Evolutionary conservation across 192 early-diverging fungal species (phyloP), one percentile per base, ranked within the genome.

Genomic region (Coemansia aciculifera): DNA sequence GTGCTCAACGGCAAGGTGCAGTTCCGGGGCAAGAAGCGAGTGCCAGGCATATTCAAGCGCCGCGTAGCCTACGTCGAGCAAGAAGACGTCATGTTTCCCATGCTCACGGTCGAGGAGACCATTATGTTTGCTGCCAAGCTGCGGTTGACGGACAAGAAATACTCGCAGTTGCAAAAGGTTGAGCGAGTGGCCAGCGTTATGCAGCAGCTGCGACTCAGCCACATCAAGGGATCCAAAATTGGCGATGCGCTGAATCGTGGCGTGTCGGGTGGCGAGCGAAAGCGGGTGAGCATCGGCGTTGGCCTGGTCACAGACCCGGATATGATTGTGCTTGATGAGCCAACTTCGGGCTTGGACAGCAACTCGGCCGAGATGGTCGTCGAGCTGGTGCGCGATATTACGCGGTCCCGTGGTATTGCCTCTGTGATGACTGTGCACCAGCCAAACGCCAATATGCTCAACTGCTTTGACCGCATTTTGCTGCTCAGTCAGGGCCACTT

Each of bases 341-440:
- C 92, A 15, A 93, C 92, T 0, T 88, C 86, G 32, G 93, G 93
- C 6, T 80, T 98, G 39, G 96, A 98, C 74, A 85, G 94, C 36
- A 96, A 91, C 81, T 95, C 95, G 67, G 96, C 96, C 1, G 92
- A 91, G 68, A 98, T 94, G 83, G 96, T 98, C 0, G 88, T 98
- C n/a, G 94, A 96, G 78, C 90, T 87, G 31, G 85, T 96, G 32
- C 90, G 91, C 9, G 87, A 87, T 5, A 74, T 98, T 62, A 94
- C 93, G 1, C 71, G 87, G 29, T 85, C 83, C n/a, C 89, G 91
- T 62, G 85, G 91, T 27, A 88, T 93, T 3, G 92, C 93, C 2
- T 89, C 96, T 13, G 83, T 98, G 13, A 91, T 93, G 71, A 98
- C 96, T 2, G 96, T 98, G 51, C 96, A 98, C 76, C 96, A 98